Base-by-base conservation (phyloP, 23 red algal species). In the Gracilaria domingensis region DNA sequence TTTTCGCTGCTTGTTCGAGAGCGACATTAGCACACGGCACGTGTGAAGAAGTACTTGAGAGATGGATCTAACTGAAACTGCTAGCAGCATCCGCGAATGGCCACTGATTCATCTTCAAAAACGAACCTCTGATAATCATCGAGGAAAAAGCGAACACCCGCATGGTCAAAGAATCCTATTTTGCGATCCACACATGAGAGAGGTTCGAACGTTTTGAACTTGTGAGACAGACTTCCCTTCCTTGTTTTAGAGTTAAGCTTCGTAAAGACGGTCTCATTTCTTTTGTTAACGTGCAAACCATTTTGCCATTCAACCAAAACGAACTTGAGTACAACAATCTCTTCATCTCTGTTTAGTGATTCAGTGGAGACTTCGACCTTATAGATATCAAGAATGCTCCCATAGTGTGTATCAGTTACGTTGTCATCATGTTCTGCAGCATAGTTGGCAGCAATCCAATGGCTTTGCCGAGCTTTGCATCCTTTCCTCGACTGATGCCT, bases 91-190 rank as follows among this genome's bases (percentile, higher is more conserved):
- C 42, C 42, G 4, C 42, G 42, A 45, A 45, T 45, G 11, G 5
- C 5, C 4, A 11, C 11, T 7, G 42, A 7, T 7, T 11, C 42
- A 45, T 45, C 42, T 45, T 45, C 42, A 4, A 45, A 45, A 7
- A 45, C 4, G 11, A 11, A 4, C 4, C 42, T 4, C 11, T 45
- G 42, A 7, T 45, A 11, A 11, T 45, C 42, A 45, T 45, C 42
- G 5, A 45, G 42, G 11, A 45, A 45, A 11, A 7, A 45, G 11
- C 42, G 42, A 11, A 4, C 5, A 7, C 42, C 42, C 4, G 5
- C 42, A 45, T 79, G 74, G n/a, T 79, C 74, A 51, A 79, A 79
- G 50, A 26, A 79, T 30, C 74, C 74, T 53, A 79, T 79, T 18
- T 54, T 56, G 13, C 39, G 74, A 50, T 79, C 50, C 2, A 79